Base-by-base conservation (phyloP, 2,329 filamentous ascomycete species). In the Nigrograna mackinnonii region DNA sequence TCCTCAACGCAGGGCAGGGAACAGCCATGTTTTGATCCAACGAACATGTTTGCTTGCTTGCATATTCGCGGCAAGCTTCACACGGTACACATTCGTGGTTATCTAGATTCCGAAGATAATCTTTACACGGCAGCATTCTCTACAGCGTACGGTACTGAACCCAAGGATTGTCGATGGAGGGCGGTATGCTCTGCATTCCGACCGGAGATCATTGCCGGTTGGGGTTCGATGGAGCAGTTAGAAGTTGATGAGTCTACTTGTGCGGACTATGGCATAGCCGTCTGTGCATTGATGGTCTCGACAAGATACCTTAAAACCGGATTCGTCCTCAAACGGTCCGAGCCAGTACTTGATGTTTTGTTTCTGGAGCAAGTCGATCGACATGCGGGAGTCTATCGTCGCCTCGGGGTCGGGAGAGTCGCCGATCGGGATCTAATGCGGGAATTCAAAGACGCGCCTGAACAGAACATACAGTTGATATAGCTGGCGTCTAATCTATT, bases 51-150 rank as follows among this genome's bases (percentile, higher is more conserved):
- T 21, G 5, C 31, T 16, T 41, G 39, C 33, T 16, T 41, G n/a
- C 39, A 41, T 21, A 19, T 41, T 14, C 9, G 21, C 6, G 39
- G 33, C 9, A 41, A 36, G 22, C 9, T 41, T 14, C 39, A 41
- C 22, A 41, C 39, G 18, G 39, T 41, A 11, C 39, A 41, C 17
- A 20, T 41, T 14, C 39, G 39, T 4, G 33, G 39, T 4, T 41
- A 41, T 21, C 32, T 41, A 4, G 19, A 26, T 5, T 35, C 39
- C 6, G 39, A 41, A 19, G 39, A 41, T 18, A 41, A 41, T 21
- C 39, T 41, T 5, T n/a, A 41, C 4, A 41, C 13, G 5, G 39
- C 39, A 9, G 32, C 39, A 9, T 16, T 41, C 21, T 41, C 39
- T 3, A 41, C 39, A 4, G 33, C 20, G 5, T 41, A 41, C 22